Conservation (phyloP, 176 grass and related monocot species). For the Otatea glauca region DNA sequence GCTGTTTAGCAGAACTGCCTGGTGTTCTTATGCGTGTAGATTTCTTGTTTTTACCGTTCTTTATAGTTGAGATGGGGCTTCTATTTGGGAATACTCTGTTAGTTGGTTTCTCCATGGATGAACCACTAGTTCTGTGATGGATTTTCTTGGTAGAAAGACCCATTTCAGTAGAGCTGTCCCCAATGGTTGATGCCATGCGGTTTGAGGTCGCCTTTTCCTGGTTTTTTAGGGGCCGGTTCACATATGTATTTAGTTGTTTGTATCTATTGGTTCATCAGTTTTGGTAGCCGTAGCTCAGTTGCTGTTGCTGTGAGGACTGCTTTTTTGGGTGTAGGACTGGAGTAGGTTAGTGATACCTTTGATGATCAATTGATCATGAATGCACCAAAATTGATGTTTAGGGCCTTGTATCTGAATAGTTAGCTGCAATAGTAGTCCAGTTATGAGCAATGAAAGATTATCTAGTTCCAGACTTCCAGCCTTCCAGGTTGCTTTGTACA, state of each 20-base stretch:
- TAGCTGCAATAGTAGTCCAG: background rate
- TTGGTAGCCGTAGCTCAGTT: background rate
- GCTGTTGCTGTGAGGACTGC: background rate
- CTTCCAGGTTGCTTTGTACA: background rate
- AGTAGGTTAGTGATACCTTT: background rate
- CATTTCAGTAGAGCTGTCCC: background rate
- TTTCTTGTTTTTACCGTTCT: background rate
- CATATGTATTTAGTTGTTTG: background rate
- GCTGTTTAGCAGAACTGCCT: background rate
- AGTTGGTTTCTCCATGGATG: background rate
- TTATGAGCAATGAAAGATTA: background rate
- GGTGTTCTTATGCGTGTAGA: background rate
- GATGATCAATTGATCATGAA: background rate
- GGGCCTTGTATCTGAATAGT: background rate
- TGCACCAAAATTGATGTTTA: background rate
- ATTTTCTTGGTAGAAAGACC: background rate
- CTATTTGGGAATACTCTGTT: background rate
- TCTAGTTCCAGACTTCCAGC: background rate
- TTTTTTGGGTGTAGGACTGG: background rate
- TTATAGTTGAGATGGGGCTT: background rate
- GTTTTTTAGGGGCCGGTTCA: background rate
- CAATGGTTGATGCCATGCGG: no score
- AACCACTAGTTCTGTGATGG: background rate
- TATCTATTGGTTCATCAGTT: background rate
- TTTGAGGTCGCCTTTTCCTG: background rate